Evolutionary conservation across 2,329 filamentous ascomycete species (phyloP).

Genomic region (Hyphodiscus sp.): DNA sequence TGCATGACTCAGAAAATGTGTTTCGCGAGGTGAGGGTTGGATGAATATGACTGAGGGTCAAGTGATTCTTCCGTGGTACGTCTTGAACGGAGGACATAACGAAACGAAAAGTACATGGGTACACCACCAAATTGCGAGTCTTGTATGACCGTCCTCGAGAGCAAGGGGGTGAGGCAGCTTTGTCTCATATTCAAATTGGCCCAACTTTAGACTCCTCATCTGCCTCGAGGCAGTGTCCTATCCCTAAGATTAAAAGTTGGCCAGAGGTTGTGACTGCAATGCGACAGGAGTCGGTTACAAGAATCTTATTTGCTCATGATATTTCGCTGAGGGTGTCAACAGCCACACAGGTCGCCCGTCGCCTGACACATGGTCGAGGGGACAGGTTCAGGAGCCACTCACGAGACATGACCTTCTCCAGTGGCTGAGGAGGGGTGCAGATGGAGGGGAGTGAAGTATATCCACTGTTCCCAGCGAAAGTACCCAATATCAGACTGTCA

Average conservation of each 20-base stretch:
- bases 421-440: neutral
- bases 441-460: neutral
- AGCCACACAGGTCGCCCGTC: neutral
- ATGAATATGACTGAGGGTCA: neutral
- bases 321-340: neutral
- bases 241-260: neutral
- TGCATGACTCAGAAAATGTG: neutral
- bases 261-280: neutral
- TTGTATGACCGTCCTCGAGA: neutral
- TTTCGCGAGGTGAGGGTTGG: neutral
- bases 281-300: neutral
- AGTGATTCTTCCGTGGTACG: neutral
- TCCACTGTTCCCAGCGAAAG: neutral
- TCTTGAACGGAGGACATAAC: neutral
- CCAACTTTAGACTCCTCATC: neutral
- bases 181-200: neutral
- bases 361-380: neutral
- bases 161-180: neutral
- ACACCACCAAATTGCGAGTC: neutral
- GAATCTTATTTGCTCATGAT: neutral
- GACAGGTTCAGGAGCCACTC: neutral
- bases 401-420: neutral
- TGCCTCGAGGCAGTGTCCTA: neutral
- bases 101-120: neutral
- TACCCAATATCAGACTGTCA: neutral